phyloP scores from a whole-genome alignment of 2,329 filamentous ascomycete genomes.

The Aspergillus quadrilineatus region DNA sequence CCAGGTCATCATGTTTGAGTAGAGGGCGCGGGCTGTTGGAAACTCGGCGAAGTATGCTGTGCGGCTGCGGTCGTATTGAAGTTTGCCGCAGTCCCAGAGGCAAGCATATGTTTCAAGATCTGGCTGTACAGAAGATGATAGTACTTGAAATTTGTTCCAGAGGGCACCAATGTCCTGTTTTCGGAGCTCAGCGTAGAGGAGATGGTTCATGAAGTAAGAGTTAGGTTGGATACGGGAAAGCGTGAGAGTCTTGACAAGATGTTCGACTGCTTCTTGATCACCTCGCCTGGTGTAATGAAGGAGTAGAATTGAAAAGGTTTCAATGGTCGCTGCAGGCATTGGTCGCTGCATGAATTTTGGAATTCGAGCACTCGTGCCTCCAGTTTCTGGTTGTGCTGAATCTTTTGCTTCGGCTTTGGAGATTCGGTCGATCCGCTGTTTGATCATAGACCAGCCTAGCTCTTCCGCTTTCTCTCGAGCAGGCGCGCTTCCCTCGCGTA shows the following conservation, averaged over 20 bases:
- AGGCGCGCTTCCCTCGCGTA: conserved; percentile 60
- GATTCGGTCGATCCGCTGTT: conserved; percentile 65
- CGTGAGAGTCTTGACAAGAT: conserved; percentile 62
- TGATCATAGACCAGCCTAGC: conserved; percentile 75
- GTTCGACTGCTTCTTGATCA: conserved; percentile 57
- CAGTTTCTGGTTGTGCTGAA: conserved; percentile 28
- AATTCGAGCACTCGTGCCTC: conserved; percentile 25
- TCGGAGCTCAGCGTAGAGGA: conserved; percentile 66
- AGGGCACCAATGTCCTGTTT: conserved; percentile 57
- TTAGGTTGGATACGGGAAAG: conserved; percentile 66
- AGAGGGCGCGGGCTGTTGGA: conserved; percentile 47
- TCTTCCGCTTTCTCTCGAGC: conserved; percentile 63
- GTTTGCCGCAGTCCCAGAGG: conserved; percentile 59
- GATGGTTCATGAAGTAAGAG: conserved; percentile 75
- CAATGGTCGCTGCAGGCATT: conserved; percentile 64
- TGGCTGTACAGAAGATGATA: conserved; percentile 57
- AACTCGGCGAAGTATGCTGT: conserved; percentile 49
- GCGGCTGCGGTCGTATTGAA: conserved; percentile 49
- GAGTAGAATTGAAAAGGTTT: conserved; percentile 75
- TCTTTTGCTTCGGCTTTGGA: conserved; percentile 31
- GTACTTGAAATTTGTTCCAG: conserved; percentile 54
- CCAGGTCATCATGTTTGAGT: conserved; percentile 52
- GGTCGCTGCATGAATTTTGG: conserved; percentile 43
- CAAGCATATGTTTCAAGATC: conserved; percentile 68
- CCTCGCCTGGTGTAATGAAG: conserved; percentile 67